Conservation (phyloP, 371 early-diverging fungal genomes). For the Gilbertella persicaria region DNA sequence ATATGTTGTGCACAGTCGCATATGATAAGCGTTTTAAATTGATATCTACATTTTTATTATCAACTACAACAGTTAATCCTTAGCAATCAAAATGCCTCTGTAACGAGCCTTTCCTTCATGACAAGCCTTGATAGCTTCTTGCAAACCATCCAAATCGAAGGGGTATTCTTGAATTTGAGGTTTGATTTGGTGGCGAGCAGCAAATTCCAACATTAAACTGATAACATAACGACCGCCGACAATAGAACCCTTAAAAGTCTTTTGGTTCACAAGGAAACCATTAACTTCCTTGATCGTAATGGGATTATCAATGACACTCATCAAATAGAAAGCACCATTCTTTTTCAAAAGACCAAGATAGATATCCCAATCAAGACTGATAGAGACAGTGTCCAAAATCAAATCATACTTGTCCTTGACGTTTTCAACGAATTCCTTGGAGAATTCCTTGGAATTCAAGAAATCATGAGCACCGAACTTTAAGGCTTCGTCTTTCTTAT, state of each 20-base stretch:
- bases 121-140: conserved; percentile 31
- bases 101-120: conserved; percentile 34
- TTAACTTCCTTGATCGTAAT: conserved; percentile 24
- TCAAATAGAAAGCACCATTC: conserved; percentile 51
- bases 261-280: conserved; percentile 33
- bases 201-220: conserved; percentile 52
- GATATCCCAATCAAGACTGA: conserved; percentile 42
- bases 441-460: conserved; percentile 44
- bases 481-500: conserved; percentile 66
- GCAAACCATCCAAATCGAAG: conserved; percentile 27
- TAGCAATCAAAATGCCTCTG: conserved; percentile 38
- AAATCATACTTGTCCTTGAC: conserved; percentile 44
- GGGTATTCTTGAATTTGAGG: conserved; percentile 51
- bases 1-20: too few species aligned
- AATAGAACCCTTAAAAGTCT: conserved; percentile 41
- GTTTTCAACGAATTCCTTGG: conserved; percentile 26
- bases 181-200: conserved; percentile 51
- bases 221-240: conserved; percentile 47
- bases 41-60: too few species aligned
- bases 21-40: too few species aligned
- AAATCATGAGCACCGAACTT: conserved; percentile 69
- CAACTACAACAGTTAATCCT: too few species aligned
- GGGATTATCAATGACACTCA: conserved; percentile 51
- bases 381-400: conserved; percentile 51
- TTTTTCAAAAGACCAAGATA: conserved; percentile 40